A percentile compares a stretch with the other conserved stretches of the same genome.
phyloP scores from a whole-genome alignment of 208 protist species.

The Leishmania martiniquensis region DNA sequence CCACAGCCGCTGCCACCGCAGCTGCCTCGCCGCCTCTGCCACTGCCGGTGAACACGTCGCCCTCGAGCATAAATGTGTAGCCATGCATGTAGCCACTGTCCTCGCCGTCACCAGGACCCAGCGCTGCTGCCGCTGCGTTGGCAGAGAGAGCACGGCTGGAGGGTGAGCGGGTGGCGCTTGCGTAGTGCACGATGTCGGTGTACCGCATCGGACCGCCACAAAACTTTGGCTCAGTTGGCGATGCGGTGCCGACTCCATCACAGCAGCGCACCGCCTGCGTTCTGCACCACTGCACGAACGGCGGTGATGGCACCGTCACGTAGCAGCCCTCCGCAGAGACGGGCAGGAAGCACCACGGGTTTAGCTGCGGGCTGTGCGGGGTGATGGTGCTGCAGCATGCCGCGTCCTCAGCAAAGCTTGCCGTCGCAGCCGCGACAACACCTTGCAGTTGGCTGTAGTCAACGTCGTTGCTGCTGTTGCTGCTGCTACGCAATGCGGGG shows the following conservation, averaged over 20 bases:
- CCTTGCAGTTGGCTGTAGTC: slow-evolving; percentile 12
- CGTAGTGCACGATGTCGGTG: slow-evolving; percentile 29
- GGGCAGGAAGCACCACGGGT: slow-evolving; percentile 39
- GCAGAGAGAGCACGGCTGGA: not conserved
- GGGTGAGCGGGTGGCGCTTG: slow-evolving; percentile 4
- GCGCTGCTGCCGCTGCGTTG: not conserved
- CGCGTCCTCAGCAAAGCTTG: slow-evolving; percentile 27
- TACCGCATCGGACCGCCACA: slow-evolving; percentile 36
- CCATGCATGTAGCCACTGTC: slow-evolving; percentile 52
- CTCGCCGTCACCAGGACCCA: not conserved
- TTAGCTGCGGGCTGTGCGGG: slow-evolving; percentile 22
- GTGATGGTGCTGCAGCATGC: slow-evolving; percentile 20
- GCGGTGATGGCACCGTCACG: slow-evolving; percentile 52
- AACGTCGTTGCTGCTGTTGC: too few species aligned
- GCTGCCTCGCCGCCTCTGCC: not conserved
- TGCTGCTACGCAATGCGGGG: not conserved
- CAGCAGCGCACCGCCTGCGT: slow-evolving; percentile 32
- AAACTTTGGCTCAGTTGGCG: slow-evolving; percentile 5
- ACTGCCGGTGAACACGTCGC: slow-evolving; percentile 19
- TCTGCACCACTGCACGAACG: slow-evolving; percentile 37
- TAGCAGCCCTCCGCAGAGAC: slow-evolving; percentile 67
- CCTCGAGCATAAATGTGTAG: slow-evolving; percentile 44
- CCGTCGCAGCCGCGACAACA: slow-evolving; percentile 22
- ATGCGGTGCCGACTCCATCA: not conserved
- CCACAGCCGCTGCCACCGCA: not conserved